phyloP scores from a whole-genome alignment of 2,329 filamentous ascomycete genomes.

The Aureobasidium pullulans region DNA sequence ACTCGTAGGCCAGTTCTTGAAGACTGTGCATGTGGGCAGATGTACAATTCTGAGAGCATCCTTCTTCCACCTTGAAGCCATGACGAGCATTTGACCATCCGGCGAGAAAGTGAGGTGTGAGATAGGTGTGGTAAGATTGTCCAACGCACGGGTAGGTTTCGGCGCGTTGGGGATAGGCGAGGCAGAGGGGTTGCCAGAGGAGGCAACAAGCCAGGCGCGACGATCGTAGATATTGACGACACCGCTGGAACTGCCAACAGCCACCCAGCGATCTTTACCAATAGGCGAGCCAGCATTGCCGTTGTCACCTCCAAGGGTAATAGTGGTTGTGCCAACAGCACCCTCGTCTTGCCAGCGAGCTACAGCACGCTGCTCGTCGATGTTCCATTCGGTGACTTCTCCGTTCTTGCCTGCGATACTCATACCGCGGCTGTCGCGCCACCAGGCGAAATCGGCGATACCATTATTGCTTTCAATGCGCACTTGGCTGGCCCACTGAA shows the following conservation, averaged over 20 bases:
- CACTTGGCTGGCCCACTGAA: constrained; percentile 81
- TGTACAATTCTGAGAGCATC: constrained; percentile 84
- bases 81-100: constrained; percentile 81
- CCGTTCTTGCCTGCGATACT: constrained; percentile 79
- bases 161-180: constrained; percentile 54
- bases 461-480: constrained; percentile 75
- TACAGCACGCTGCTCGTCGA: constrained; percentile 60
- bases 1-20: constrained; percentile 92
- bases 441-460: constrained; percentile 89
- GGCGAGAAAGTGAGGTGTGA: constrained; percentile 74
- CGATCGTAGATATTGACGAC: constrained; percentile 94
- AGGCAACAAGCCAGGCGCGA: constrained; percentile 43
- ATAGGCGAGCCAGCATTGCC: constrained; percentile 43
- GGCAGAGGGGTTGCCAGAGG: constrained; percentile 10
- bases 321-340: constrained; percentile 72
- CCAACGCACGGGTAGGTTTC: constrained; percentile 64
- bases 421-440: constrained; percentile 74
- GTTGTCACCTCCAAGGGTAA: constrained; percentile 68
- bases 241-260: constrained; percentile 75
- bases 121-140: constrained; percentile 81
- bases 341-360: constrained; percentile 87
- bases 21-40: constrained; percentile 85
- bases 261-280: constrained; percentile 82
- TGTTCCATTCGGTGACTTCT: constrained; percentile 82
- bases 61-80: constrained; percentile 79